A percentile compares a stretch with the other conserved stretches of the same genome.
Conservation (phyloP, 495 filamentous ascomycete genomes). For the Neurospora sp. region DNA sequence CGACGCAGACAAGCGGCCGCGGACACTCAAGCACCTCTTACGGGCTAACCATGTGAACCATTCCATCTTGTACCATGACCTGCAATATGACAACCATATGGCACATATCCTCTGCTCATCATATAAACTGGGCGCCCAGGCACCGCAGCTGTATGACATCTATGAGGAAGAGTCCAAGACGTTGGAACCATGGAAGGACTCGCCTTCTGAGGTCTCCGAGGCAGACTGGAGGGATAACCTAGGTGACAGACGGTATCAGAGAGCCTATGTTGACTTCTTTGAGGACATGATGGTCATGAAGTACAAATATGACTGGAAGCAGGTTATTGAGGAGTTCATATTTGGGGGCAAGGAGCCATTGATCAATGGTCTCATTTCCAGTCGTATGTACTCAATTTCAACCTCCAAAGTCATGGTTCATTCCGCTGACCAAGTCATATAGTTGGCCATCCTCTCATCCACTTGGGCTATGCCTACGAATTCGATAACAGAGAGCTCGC, state of each 20-base stretch:
- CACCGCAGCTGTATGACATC: constrained; percentile 59
- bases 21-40: constrained; percentile 82
- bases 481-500: constrained; percentile 66
- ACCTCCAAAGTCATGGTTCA: neutral
- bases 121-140: constrained; percentile 69
- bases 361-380: constrained; percentile 64
- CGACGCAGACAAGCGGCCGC: constrained; percentile 60
- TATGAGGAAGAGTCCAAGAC: constrained; percentile 65
- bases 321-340: constrained; percentile 63
- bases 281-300: constrained; percentile 71
- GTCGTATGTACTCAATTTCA: constrained; percentile 47
- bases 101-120: constrained; percentile 78
- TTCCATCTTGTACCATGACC: constrained; percentile 67
- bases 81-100: constrained; percentile 78
- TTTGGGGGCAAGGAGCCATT: constrained; percentile 67
- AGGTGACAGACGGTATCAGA: constrained; percentile 68
- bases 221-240: constrained; percentile 82
- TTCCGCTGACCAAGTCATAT: constrained; percentile 2
- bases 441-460: constrained; percentile 86
- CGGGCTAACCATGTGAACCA: constrained; percentile 87
- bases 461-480: constrained; percentile 82
- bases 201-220: constrained; percentile 69
- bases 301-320: constrained; percentile 74
- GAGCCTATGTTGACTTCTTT: constrained; percentile 86
- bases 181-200: constrained; percentile 75